Base-by-base conservation (phyloP, 129 eudicot genomes). In the Heracleum sosnowskyi region DNA sequence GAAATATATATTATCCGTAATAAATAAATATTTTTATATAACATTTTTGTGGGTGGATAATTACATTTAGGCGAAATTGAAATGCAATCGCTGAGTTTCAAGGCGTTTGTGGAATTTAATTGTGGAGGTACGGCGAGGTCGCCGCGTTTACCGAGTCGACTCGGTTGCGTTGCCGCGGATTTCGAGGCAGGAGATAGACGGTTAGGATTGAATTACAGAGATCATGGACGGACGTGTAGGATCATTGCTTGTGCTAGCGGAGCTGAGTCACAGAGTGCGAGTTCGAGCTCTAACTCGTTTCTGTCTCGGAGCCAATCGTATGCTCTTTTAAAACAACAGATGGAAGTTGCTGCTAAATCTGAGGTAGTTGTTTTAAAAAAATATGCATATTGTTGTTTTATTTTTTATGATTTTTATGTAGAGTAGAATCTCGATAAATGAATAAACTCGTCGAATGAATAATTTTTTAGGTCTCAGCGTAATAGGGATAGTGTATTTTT, bases 261-360 rank as follows among this genome's bases (percentile, higher is more conserved):
- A 85, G 82, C 88, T 40, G 92, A 85, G 75, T 79, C 88, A 49
- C 83, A 81, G 82, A 85, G 81, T 71, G 72, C 73, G 69, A 78
- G 82, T 45, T 51, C 80, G 51, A 86, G 81, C 33, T 72, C 84
- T 75, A 82, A 85, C 69, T 85, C 97, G 81, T 76, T 79, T 26
- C 80, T 92, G 31, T 84, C 93, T 11, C 79, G 97, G 79, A 90
- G 83, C 80, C 97, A 96, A 60, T 89, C 89, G 36, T 92, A 96
- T 77, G 97, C 97, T 39, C 78, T 92, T 79, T 78, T 96, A 83
- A 96, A 89, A 86, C 97, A 92, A 69, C 95, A 92, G 75, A 86
- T 96, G 99, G 97, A 92, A 78, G 91, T 96, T 45, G 99, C 99
- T 33, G 95, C 97, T 16, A 96, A 96, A 80, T 86, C 97, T 12